Evolutionary conservation across 2,329 filamentous ascomycete species (phyloP), one percentile per base, ranked within the genome.

Genomic region (Ploettnerulaceae sp.): DNA sequence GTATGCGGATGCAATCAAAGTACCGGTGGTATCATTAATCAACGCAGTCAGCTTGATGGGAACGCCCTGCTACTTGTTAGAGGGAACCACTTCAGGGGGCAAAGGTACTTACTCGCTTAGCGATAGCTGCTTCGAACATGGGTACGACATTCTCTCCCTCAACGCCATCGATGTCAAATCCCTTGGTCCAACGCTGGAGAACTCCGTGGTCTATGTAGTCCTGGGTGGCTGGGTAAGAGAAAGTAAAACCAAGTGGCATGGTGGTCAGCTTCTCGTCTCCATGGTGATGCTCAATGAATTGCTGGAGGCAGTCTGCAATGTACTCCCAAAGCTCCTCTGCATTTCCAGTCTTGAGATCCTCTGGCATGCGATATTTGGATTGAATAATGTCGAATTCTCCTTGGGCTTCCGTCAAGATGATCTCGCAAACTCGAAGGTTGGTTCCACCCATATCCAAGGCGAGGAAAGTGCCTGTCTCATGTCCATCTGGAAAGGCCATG

Each of bases 21-120:
- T 98, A 61, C 93, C 93, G 14, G 91, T 97, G 37, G 93, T 98
- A 67, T 98, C 93, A 67, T 98, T 98, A 71, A 97, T 93, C 66
- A 98, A 71, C 26, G 93, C 93, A 18, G 86, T 86, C 47, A 97
- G 75, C 71, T 90, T 95, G 70, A 97, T 94, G 36, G 91, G 91
- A 11, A 96, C 84, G 22, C 84, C 84, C 84, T 90, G 53, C 25
- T 20, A 38, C n/a, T 33, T 36, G 29, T 59, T 45, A 60, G 58
- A n/a, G 36, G 45, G 15, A 11, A 9, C 21, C 8, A 31, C 9
- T 21, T 38, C n/a, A 49, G 12, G 17, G 5, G 17, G 22, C n/a
- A 24, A 11, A 25, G 18, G 43, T 12, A 60, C 69, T 57, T 71
- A 86, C 84, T 62, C 81, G 74, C 65, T 81, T 82, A 50, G 76